Percentiles rank a stretch among this genome's conserved stretches.
phyloP scores from a whole-genome alignment of 805 yeast species.

The Debaryomyces castellii region DNA sequence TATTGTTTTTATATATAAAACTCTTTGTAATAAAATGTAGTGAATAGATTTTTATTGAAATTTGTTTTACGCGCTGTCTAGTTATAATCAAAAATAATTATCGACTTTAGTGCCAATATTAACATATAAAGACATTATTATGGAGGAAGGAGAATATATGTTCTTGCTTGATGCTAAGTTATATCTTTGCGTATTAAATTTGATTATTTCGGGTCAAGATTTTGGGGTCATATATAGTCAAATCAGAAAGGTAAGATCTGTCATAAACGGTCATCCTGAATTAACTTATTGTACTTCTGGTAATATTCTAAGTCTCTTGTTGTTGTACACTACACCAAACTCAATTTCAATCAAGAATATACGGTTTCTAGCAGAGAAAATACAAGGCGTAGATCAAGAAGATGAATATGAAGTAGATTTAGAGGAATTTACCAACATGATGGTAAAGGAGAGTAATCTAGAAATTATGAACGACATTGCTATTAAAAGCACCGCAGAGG shows the following conservation, averaged over 20 bases:
- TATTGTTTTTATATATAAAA: background rate
- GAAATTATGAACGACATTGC: background rate
- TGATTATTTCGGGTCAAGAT: background rate
- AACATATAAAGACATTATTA: background rate
- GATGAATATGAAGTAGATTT: background rate
- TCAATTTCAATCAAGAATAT: background rate
- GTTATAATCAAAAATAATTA: no score
- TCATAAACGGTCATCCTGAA: background rate
- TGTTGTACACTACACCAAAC: slow-evolving; percentile 5
- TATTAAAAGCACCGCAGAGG: background rate
- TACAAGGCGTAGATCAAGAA: background rate
- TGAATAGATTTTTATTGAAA: no score
- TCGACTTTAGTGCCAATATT: no score
- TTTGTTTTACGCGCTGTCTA: background rate
- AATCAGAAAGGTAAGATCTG: slow-evolving; percentile 1
- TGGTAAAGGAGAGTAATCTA: background rate
- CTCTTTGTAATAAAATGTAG: background rate
- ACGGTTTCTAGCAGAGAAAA: background rate
- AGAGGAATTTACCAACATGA: slow-evolving; percentile 1
- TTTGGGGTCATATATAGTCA: background rate
- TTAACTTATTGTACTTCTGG: background rate
- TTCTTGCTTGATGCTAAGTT: slow-evolving; percentile 3
- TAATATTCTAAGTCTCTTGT: slow-evolving; percentile 7
- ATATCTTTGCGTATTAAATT: background rate
- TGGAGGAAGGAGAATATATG: background rate